A percentile compares a stretch with the other conserved stretches of the same genome.
These are phyloP conservation scores for Vitis vinifera DNA, from an alignment of 164 flowering plant species.

Conservation along the genomic window ASM3070453v1 NC_081823.1:9753501-9754000, in stretches of 20 bases:
- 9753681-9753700: constrained; percentile 59
- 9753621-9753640: constrained; percentile 68
- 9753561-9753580: constrained; percentile 69
- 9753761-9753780: neutral
- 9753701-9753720: constrained; percentile 92
- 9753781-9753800: constrained; percentile 12
- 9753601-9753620: constrained; percentile 55
- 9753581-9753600: constrained; percentile 54
- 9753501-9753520: neutral
- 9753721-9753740: constrained; percentile 98
- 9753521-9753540: neutral
- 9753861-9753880: constrained; percentile 58
- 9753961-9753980: neutral
- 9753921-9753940: constrained; percentile 53
- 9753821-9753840: constrained; percentile 73
- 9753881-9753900: constrained; percentile 43
- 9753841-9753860: constrained; percentile 91
- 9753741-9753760: constrained; percentile 37
- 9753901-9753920: constrained; percentile 45
- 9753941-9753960: constrained; percentile 1
- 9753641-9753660: constrained; percentile 47
- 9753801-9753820: constrained; percentile 86
- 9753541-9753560: constrained; percentile 65
- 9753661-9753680: constrained; percentile 37
- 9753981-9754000: neutral